A percentile compares a stretch with the other conserved stretches of the same genome.
Evolutionary conservation across 2,329 filamentous ascomycete species (phyloP).

Genomic region (Neofusicoccum cordaticola): DNA sequence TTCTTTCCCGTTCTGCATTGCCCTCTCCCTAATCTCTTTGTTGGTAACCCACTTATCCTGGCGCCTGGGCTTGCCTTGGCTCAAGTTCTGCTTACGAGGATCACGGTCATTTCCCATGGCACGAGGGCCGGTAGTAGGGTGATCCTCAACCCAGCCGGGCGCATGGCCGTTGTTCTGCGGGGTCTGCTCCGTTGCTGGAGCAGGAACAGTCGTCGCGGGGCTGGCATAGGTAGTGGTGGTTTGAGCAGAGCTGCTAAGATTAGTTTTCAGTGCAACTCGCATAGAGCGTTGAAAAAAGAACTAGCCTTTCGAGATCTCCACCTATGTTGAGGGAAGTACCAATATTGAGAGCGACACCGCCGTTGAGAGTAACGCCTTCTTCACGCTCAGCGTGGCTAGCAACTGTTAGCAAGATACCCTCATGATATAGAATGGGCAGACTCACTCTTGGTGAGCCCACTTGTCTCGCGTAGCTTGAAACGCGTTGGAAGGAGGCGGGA

Average conservation of each 20-base stretch:
- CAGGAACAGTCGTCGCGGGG: not conserved
- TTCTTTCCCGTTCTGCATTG: not conserved
- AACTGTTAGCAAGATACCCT: not conserved
- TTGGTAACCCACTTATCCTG: slow-evolving; percentile 6
- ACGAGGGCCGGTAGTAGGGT: not conserved
- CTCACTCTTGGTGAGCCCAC: not conserved
- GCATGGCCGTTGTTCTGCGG: not conserved
- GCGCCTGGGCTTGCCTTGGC: not conserved
- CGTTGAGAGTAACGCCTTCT: not conserved
- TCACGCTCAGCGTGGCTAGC: not conserved
- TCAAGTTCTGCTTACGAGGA: not conserved
- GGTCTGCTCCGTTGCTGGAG: too few species aligned
- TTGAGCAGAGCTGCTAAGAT: not conserved
- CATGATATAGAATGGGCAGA: not conserved
- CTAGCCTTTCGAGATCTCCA: not conserved
- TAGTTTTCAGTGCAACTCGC: not conserved
- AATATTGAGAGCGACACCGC: not conserved
- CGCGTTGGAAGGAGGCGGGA: not conserved
- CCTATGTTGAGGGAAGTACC: not conserved
- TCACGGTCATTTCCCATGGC: not conserved
- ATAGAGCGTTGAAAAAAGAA: too few species aligned
- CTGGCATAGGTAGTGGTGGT: not conserved
- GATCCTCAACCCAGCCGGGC: not conserved
- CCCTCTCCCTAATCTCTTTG: slow-evolving; percentile 14
- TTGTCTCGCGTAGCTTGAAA: not conserved